Evolutionary conservation across 345 rosid genomes (phyloP), one percentile per base, ranked within the genome.

Genomic region (Brassica juncea): DNA sequence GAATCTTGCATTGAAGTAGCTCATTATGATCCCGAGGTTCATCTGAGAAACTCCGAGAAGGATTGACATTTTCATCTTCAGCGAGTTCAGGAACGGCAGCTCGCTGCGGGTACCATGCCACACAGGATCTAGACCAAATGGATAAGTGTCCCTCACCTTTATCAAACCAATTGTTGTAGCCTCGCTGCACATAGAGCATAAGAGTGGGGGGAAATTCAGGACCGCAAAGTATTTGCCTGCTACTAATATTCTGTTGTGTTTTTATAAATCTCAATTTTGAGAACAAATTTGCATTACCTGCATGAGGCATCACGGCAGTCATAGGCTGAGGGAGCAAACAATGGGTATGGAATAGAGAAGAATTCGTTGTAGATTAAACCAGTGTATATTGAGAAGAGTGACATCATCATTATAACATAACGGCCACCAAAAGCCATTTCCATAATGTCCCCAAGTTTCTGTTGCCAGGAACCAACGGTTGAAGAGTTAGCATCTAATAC

Each of bases 391-490:
- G 99, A 95, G 85, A 95, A 93, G 70, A 93, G 77, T 62, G 99
- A 69, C 99, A 95, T 95, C 97, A 95, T 82, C 87, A 95, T 4
- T 60, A 95, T 90, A 77, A 92, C 97, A 74, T 95, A 95, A 77
- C 98, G 99, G 28, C 99, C 98, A 70, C 98, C 99, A 82, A 95
- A 95, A 47, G 94, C 84, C 99, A 95, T 93, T 78, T 93, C 99
- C 62, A 90, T 89, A 63, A 95, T 93, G 84, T 93, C 98, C 72
- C 93, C 99, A 10, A 93, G 97, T 81, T 95, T 91, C 99, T 91
- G 91, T 69, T 30, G 71, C 15, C 71, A 77, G 15, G 47, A 64
- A 75, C 6, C 65, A 75, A 81, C 5, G 27, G 47, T 58, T 70
- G 54, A 70, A 32, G 54, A n/a, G 44, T 75, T 75, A 75, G 67